phyloP scores from a whole-genome alignment of 2,329 filamentous ascomycete species.

The Aspergillus ochraceus region DNA sequence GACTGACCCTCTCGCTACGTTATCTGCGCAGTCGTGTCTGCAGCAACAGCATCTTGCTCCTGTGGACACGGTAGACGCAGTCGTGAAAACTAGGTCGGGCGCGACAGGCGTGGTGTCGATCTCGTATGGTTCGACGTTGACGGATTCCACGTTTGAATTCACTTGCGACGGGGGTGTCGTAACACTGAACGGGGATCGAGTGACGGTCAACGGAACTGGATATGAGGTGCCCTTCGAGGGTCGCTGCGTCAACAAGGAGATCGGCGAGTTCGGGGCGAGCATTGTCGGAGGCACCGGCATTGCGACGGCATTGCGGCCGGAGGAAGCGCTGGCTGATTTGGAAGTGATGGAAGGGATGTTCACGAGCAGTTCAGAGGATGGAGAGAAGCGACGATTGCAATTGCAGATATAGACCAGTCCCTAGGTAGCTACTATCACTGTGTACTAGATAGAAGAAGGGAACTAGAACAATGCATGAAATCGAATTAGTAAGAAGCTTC shows the following conservation, averaged over 20 bases:
- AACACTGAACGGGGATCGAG: conserved; percentile 38
- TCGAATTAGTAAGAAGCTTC: background rate
- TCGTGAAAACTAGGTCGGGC: conserved; percentile 49
- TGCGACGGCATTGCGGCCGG: conserved; percentile 44
- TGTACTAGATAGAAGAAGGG: too few species aligned
- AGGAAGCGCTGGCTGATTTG: conserved; percentile 56
- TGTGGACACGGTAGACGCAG: conserved; percentile 58
- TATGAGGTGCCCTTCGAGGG: conserved; percentile 50
- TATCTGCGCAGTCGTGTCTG: conserved; percentile 53
- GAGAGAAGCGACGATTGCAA: conserved; percentile 24
- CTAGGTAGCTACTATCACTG: too few species aligned
- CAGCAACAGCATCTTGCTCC: conserved; percentile 55
- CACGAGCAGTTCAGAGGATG: conserved; percentile 31
- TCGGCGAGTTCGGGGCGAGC: conserved; percentile 54
- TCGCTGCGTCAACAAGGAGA: conserved; percentile 53
- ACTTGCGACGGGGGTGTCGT: conserved; percentile 54
- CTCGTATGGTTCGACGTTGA: conserved; percentile 55
- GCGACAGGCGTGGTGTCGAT: conserved; percentile 52
- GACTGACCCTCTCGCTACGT: conserved; percentile 41
- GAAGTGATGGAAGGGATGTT: conserved; percentile 45
- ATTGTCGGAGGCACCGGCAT: conserved; percentile 45
- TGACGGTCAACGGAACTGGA: conserved; percentile 37
- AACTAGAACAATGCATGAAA: background rate
- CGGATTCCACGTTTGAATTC: conserved; percentile 50
- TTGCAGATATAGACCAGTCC: conserved; percentile 21